These are phyloP conservation scores for Kurtzmaniella cleridarum DNA, from an alignment of 805 yeast species.

Conservation along the genomic window DNA sequence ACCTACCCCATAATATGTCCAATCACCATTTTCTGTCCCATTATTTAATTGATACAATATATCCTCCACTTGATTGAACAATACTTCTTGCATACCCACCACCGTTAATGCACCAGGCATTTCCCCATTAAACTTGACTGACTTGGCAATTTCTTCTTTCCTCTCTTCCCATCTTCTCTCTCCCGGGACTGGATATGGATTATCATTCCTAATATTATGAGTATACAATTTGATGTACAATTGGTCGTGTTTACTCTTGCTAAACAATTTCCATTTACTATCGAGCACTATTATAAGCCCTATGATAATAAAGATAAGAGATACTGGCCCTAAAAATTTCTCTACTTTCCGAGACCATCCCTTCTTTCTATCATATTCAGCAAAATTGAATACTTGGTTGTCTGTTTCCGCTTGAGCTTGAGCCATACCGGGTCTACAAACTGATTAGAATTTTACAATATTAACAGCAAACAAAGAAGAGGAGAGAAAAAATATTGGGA, in stretches of 20 bases:
- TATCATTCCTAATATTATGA: slow-evolving; percentile 43
- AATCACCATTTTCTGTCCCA: slow-evolving; percentile 15
- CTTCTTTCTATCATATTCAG: no score
- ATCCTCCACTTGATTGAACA: slow-evolving; percentile 30
- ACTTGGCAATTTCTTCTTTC: slow-evolving; percentile 28
- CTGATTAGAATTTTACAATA: no score
- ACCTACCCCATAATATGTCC: slow-evolving; percentile 36
- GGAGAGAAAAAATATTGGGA: no score
- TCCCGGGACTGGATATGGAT: slow-evolving; percentile 23
- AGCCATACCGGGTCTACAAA: no score
- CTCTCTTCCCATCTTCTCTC: slow-evolving; percentile 46
- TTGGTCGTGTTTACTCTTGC: slow-evolving; percentile 1
- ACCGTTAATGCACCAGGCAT: slow-evolving; percentile 24
- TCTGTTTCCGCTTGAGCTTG: no score
- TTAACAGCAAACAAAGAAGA: no score
- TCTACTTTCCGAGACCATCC: no score
- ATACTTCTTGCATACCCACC: slow-evolving; percentile 37
- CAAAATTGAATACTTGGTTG: no score
- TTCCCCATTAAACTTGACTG: slow-evolving; percentile 35
- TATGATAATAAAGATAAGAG: no score
- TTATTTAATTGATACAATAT: slow-evolving; percentile 20
- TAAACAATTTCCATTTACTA: no score
- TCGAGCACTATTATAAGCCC: no score
- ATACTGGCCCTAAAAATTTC: no score
- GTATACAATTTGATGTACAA: slow-evolving; percentile 28